These are phyloP conservation scores for Fagopyrum esculentum DNA, from an alignment of 148 eudicot species.

Conservation along the genomic window DNA sequence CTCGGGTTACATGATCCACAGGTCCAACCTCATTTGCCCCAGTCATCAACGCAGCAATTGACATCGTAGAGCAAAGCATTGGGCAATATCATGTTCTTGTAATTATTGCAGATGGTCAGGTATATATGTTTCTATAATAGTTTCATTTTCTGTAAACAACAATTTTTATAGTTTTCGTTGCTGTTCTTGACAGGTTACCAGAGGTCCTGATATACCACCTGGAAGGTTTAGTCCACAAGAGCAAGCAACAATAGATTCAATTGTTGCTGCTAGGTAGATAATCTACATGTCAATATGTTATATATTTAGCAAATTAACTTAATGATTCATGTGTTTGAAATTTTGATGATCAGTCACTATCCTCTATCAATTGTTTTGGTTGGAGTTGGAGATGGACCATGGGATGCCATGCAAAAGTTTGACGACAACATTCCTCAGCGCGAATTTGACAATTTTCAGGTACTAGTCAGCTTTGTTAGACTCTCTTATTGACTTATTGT, in stretches of 20 bases:
- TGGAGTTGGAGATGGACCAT: constrained; percentile 90
- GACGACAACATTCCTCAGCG: constrained; percentile 78
- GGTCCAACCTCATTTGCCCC: constrained; percentile 90
- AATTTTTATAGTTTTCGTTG: not conserved
- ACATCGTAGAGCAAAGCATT: constrained; percentile 54
- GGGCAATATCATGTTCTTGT: constrained; percentile 82
- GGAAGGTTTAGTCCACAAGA: constrained; percentile 69
- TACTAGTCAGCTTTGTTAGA: constrained; percentile 13
- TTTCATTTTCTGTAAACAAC: not conserved
- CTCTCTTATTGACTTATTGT: too few relatives aligned
- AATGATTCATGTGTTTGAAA: not conserved
- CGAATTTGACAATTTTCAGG: constrained; percentile 86
- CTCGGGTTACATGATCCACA: constrained; percentile 13
- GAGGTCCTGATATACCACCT: constrained; percentile 32
- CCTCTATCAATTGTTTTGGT: constrained; percentile 76
- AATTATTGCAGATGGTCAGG: constrained; percentile 84
- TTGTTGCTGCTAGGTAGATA: constrained; percentile 65
- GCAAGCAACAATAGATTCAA: constrained; percentile 58
- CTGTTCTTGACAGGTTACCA: constrained; percentile 36
- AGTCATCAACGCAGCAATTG: constrained; percentile 58
- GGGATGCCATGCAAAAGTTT: constrained; percentile 76
- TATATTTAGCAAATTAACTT: not conserved
- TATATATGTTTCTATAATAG: not conserved
- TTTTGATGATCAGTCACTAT: constrained; percentile 36
- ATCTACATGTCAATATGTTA: not conserved